phyloP scores from a whole-genome alignment of 2,329 filamentous ascomycete species.

The Neofusicoccum laricinum region DNA sequence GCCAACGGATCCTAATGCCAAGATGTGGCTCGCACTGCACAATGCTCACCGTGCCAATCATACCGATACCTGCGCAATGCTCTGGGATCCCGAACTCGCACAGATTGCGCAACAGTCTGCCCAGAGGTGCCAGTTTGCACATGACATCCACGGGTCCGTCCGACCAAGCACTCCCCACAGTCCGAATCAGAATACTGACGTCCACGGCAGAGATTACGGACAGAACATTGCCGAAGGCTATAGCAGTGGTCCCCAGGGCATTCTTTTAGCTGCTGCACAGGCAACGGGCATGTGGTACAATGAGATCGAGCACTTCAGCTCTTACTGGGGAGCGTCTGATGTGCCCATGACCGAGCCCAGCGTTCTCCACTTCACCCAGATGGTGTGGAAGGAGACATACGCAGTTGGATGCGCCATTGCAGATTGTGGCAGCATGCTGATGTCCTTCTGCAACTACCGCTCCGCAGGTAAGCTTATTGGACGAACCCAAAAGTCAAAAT shows the following conservation, averaged over 20 bases:
- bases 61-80: constrained; percentile 57
- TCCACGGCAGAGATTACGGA: constrained; percentile 62
- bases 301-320: constrained; percentile 30
- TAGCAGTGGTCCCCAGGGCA: constrained; percentile 55
- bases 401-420: constrained; percentile 33
- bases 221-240: constrained; percentile 81
- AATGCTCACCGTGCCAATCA: constrained; percentile 85
- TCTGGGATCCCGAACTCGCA: constrained; percentile 65
- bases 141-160: constrained; percentile 37
- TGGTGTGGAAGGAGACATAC: constrained; percentile 38
- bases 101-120: constrained; percentile 64
- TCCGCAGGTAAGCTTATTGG: constrained; percentile 58
- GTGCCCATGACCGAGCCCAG: constrained; percentile 21
- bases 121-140: constrained; percentile 65
- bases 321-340: neutral
- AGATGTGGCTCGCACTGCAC: constrained; percentile 63
- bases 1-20: constrained; percentile 13
- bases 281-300: constrained; percentile 34
- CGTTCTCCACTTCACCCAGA: constrained; percentile 35
- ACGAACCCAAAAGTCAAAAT: constrained; percentile 22
- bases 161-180: no score
- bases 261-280: constrained; percentile 49
- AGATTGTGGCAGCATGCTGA: constrained; percentile 20
- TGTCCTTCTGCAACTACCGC: constrained; percentile 87
- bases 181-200: no score